Base-by-base conservation (phyloP, 169 alveolate species). In the Eimeria falciformis region DNA sequence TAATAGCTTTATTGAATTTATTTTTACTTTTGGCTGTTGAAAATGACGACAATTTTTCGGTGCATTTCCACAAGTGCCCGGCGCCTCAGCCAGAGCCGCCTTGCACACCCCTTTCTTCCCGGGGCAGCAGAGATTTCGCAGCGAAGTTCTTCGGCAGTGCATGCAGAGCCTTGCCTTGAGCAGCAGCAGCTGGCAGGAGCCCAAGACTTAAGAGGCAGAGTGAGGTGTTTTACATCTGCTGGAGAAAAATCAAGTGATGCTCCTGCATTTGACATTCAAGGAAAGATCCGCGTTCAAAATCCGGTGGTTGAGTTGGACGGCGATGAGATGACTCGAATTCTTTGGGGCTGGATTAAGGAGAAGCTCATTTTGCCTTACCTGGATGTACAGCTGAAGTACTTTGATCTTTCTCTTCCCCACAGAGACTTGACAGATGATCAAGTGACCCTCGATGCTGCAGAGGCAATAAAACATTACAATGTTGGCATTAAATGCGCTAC, bases 401-500 rank as follows among this genome's bases (percentile, higher is more conserved):
- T 88, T 90, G 99, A 98, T 94, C 94, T 98, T 37, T 96, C 98
- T 12, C 95, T 98, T 71, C 96, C 97, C 89, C 79, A 97, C 91
- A 91, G 99, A 78, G 99, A 98, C 88, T 25, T 17, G 33, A 98
- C 99, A 12, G 97, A 97, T 69, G 99, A 98, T 92, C 90, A 97
- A 85, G 98, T 98, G n/a, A 98, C 99, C n/a, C 73, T 98, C 46
- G 99, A 97, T 37, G 99, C 99, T 29, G 99, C 99, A 14, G 96
- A 96, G 86, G 99, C 99, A 66, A 98, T 98, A 55, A 94, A 95
- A 91, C 93, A 97, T 90, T 93, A 94, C 58, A 94, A 97, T 37
- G 99, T 98, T 45, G 99, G 99, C 55, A 97, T 98, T 53, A 98
- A 98, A 91, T 98, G 99, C 84, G 99, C 99, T 43, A 97, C 99